Base-by-base conservation (phyloP, 202 grass and related monocot genomes). In the Panicum virgatum region DNA sequence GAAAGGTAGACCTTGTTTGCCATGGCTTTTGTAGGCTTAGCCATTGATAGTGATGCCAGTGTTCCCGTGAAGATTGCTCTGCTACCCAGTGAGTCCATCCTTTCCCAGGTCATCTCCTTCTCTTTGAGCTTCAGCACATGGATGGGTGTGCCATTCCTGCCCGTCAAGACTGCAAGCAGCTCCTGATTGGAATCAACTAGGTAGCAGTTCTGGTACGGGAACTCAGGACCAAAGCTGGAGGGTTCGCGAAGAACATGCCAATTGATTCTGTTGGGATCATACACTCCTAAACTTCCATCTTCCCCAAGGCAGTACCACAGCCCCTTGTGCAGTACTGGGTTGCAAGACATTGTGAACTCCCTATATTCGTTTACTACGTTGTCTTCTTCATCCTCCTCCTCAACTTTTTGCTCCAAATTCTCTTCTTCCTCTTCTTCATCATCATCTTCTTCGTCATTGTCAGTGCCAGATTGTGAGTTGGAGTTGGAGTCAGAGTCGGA, bases 301-400 rank as follows among this genome's bases (percentile, higher is more conserved):
- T 25, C 0, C 0, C 57, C 68, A 1, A 61, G 27, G 53, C 52
- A 81, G 53, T 47, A 81, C 25, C 69, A 56, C 7, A 60, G 40
- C 12, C 79, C 79, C 65, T 25, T 60, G 79, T 81, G 79, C 42
- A 82, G 45, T 68, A 62, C 40, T 7, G 54, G 67, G 19, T 15
- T 47, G 53, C 66, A 53, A 9, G 19, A 53, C 19, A 53, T 53
- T 53, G 51, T 53, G 19, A 53, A 53, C 2, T 9, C 18, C 51
- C 51, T n/a, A n/a, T 3, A 6, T 51, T 7, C 48, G 6, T n/a
- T n/a, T 53, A n/a, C 6, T 20, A 7, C 48, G 6, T 53, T 53
- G 19, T n/a, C 19, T n/a, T 53, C 19, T 53, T n/a, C 19, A 1
- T 20, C 48, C 5, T n/a, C 19, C 51, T 19, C 19, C 51, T 19